Percentiles rank a stretch among this genome's conserved stretches.
Conservation (phyloP, 306 rosid species). For the Leucaena leucocephala region DNA sequence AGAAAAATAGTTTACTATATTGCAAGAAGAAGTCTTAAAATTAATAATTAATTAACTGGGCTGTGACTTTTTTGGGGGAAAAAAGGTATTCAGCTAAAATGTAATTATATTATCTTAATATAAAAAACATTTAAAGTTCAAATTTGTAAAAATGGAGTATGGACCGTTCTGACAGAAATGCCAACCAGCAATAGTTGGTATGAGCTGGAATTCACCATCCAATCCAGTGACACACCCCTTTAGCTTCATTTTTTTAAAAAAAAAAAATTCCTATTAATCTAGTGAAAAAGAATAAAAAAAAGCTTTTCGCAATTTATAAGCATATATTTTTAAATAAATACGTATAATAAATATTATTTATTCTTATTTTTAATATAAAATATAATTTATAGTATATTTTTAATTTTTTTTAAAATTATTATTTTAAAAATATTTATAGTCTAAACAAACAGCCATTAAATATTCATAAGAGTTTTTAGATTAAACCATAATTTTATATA, state of each 20-base stretch:
- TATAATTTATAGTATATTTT: no score
- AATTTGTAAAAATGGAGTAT: neutral
- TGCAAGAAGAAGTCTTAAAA: neutral
- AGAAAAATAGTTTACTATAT: neutral
- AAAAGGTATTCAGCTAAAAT: neutral
- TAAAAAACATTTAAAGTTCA: neutral
- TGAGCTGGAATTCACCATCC: slow-evolving; percentile 8
- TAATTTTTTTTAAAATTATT: no score
- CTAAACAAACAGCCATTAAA: no score
- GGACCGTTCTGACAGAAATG: neutral
- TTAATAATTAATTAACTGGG: neutral
- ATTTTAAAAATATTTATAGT: no score
- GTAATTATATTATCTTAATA: neutral
- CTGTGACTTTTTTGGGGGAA: neutral
- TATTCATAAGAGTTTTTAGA: no score
- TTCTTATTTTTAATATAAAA: no score
- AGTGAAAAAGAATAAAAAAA: neutral
- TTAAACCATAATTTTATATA: no score
- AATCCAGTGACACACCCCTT: neutral
- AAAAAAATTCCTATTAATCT: neutral
- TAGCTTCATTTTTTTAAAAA: neutral
- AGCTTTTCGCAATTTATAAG: no score
- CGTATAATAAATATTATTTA: no score
- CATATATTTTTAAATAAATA: no score
- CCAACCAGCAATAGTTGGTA: neutral